Conservation (phyloP, 1,284 basidiomycete species). For the Fomitopsis schrenkii region DNA sequence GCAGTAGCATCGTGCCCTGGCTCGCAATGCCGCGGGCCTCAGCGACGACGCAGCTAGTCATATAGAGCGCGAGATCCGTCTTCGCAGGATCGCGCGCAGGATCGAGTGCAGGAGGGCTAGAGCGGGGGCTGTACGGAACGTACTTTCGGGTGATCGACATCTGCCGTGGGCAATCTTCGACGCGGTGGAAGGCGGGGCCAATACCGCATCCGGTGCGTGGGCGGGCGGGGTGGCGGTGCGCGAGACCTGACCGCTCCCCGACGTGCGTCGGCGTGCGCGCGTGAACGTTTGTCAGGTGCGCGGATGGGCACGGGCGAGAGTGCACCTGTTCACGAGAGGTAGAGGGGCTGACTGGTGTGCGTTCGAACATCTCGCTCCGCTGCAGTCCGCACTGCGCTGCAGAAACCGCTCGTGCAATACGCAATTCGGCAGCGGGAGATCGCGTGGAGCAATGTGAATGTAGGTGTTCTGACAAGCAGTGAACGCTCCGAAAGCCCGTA, state of each 20-base stretch:
- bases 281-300: neutral
- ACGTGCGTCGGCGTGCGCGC: neutral
- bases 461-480: neutral
- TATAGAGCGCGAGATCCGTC: slow-evolving; percentile 1
- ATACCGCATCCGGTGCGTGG: neutral
- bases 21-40: neutral
- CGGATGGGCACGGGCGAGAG: neutral
- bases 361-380: neutral
- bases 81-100: neutral
- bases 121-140: slow-evolving; percentile 1
- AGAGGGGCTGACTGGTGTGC: neutral
- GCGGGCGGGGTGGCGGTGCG: neutral
- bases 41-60: neutral
- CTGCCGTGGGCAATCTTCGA: neutral
- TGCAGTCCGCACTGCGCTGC: too few relatives aligned
- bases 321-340: too few relatives aligned
- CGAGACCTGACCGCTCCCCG: neutral
- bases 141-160: neutral
- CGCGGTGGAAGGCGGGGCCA: neutral
- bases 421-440: neutral
- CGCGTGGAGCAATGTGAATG: neutral
- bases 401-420: too few relatives aligned
- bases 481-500: neutral
- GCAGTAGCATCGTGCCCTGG: neutral
- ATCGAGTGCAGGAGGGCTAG: neutral